phyloP scores from a whole-genome alignment of 768 basidiomycete genomes.

The Pisolithus sp. region DNA sequence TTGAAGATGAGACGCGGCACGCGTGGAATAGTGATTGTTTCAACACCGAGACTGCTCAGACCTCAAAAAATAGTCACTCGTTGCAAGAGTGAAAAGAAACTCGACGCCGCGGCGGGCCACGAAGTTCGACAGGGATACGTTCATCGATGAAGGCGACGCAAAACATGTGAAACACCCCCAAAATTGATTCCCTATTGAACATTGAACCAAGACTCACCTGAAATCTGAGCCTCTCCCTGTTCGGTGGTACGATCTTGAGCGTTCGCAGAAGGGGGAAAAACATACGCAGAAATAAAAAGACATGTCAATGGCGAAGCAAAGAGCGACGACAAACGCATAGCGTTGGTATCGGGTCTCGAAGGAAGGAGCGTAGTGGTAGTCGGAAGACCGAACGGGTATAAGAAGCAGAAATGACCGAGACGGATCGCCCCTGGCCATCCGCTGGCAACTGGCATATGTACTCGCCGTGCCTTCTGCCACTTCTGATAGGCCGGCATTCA shows the following conservation, averaged over 20 bases:
- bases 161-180: no score
- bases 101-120: no score
- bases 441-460: no score
- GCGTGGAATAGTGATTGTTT: not conserved
- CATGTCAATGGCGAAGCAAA: not conserved
- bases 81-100: no score
- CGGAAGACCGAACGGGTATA: not conserved
- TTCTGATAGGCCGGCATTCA: no score
- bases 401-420: not conserved
- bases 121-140: no score
- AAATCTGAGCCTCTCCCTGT: conserved; percentile 26
- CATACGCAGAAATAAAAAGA: not conserved
- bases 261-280: not conserved
- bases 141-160: no score
- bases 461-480: no score
- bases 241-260: conserved; percentile 26
- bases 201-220: conserved; percentile 19
- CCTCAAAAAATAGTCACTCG: no score
- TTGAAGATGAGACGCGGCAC: not conserved
- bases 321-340: conserved; percentile 4
- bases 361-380: not conserved
- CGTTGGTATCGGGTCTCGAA: not conserved
- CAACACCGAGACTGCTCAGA: no score
- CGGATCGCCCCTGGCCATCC: not conserved
- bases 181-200: no score